phyloP scores from a whole-genome alignment of 805 yeast genomes.

The Saccharomycopsis selenospora region DNA sequence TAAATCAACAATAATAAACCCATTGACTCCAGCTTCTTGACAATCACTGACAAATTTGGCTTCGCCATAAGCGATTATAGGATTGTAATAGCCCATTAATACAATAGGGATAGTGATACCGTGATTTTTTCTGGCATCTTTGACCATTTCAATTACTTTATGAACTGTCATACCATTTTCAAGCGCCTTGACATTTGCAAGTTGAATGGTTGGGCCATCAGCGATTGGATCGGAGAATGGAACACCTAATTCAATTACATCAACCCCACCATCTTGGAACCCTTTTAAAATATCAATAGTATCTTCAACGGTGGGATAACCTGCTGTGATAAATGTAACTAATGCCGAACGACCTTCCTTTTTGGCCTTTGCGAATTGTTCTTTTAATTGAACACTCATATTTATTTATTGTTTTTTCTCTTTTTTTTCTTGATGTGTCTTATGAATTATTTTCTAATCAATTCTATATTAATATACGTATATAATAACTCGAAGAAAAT shows the following conservation, averaged over 20 bases:
- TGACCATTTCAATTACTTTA: slow-evolving; percentile 62
- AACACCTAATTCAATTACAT: slow-evolving; percentile 87
- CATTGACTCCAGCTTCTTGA: slow-evolving; percentile 88
- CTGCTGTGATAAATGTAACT: slow-evolving; percentile 90
- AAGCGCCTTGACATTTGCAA: slow-evolving; percentile 75
- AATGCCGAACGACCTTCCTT: slow-evolving; percentile 68
- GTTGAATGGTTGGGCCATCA: slow-evolving; percentile 96
- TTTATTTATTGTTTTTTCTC: no score
- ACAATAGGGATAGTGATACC: slow-evolving; percentile 88
- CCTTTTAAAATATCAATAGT: slow-evolving; percentile 82
- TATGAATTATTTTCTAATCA: no score
- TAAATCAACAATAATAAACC: slow-evolving; percentile 87
- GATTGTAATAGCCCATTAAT: slow-evolving; percentile 97
- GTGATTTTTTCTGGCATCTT: slow-evolving; percentile 56
- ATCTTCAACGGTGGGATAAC: slow-evolving; percentile 81
- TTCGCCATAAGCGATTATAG: slow-evolving; percentile 86
- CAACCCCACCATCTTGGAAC: slow-evolving; percentile 93
- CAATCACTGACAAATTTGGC: slow-evolving; percentile 70
- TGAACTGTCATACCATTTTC: slow-evolving; percentile 72
- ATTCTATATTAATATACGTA: no score
- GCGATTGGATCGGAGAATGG: slow-evolving; percentile 99
- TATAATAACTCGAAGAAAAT: no score
- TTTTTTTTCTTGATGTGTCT: no score
- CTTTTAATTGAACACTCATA: slow-evolving; percentile 33
- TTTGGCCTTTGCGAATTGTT: slow-evolving; percentile 50